Evolutionary conservation across 129 eudicot species (phyloP).

Genomic region (Sambucus nigra): DNA sequence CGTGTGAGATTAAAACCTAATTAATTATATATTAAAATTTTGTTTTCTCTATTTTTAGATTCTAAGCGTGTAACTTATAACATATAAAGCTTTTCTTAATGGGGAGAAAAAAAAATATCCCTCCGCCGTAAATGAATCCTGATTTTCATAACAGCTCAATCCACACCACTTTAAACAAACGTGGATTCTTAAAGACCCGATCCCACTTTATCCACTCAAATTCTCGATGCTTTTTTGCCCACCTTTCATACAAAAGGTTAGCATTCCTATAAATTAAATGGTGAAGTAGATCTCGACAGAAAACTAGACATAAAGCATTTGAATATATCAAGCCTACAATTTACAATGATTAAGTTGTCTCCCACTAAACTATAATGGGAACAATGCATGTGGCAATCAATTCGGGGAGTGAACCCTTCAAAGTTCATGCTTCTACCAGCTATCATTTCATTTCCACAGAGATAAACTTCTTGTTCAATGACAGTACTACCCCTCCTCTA

Average conservation of each 20-base stretch:
- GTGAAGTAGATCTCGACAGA: neutral
- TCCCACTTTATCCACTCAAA: neutral
- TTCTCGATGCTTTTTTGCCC: neutral
- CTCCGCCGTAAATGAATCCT: no score
- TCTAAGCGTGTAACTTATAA: no score
- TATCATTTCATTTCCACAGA: neutral
- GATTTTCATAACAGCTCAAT: no score
- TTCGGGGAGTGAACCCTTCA: neutral
- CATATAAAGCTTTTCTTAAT: no score
- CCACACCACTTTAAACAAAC: neutral
- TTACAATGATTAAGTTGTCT: neutral
- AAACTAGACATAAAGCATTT: neutral
- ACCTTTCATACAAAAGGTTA: neutral
- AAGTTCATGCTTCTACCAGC: no score
- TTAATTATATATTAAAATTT: no score
- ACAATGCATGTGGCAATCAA: conserved; percentile 15
- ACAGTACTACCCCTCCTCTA: neutral
- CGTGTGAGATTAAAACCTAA: no score
- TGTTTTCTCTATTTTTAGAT: neutral
- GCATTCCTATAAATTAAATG: neutral
- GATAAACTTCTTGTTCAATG: neutral
- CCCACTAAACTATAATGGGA: conserved; percentile 6
- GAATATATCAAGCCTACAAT: neutral
- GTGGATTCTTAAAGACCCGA: neutral
- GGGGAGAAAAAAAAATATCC: no score